Evolutionary conservation across 208 protist species (phyloP).

Genomic region (Trypanosoma scelopori): DNA sequence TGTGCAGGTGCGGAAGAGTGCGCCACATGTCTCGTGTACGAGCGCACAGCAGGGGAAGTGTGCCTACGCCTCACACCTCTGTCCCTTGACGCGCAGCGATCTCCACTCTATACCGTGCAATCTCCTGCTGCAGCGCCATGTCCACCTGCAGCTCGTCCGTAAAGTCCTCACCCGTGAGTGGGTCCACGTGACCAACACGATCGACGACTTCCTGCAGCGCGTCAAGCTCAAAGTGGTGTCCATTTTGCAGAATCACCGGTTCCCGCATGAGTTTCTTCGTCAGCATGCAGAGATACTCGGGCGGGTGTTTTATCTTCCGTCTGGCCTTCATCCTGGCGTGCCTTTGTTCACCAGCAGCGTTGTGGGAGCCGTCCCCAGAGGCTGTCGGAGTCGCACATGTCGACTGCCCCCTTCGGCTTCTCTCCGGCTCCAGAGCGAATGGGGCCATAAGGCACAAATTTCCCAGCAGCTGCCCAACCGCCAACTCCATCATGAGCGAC

Average conservation of each 20-base stretch:
- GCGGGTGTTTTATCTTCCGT: conserved; percentile 63
- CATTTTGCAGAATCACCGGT: conserved; percentile 75
- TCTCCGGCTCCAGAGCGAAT: not conserved
- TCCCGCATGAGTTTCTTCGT: conserved; percentile 89
- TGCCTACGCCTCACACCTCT: conserved; percentile 3
- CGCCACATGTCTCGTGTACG: not conserved
- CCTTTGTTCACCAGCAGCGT: conserved; percentile 24
- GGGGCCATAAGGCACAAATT: conserved; percentile 41
- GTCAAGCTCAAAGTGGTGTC: conserved; percentile 80
- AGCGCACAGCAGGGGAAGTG: not conserved
- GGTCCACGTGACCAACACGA: conserved; percentile 85
- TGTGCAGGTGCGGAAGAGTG: not conserved
- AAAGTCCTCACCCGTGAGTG: conserved; percentile 70
- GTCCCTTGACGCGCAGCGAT: conserved; percentile 34
- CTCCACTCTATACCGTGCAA: conserved; percentile 70
- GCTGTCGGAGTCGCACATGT: too few species aligned
- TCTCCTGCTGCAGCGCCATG: conserved; percentile 76
- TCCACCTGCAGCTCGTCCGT: conserved; percentile 71
- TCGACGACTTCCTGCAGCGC: conserved; percentile 73
- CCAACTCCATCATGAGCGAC: conserved; percentile 65
- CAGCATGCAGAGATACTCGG: conserved; percentile 75
- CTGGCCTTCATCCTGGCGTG: conserved; percentile 13
- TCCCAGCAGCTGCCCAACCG: conserved; percentile 68
- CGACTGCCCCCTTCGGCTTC: not conserved
- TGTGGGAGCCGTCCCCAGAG: not conserved